Base-by-base conservation (phyloP, 192 early-diverging fungal genomes). In the Diversispora eburnea region DNA sequence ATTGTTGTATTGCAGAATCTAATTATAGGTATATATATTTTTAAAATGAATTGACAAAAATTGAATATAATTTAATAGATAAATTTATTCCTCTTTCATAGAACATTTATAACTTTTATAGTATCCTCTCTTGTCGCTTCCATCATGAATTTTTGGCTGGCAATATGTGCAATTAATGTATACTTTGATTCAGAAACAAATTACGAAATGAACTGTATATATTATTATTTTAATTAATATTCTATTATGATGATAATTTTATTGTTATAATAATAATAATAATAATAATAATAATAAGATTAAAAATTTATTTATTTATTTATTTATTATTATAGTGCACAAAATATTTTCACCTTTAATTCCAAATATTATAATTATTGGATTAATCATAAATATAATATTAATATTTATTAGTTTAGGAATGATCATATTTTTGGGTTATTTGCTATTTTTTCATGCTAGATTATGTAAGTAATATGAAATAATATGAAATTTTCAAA, bases 381-480 rank as follows among this genome's bases (percentile, higher is more conserved):
- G 69, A 13, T 55, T 71, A 19, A 59, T 71, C 42, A 47, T 71
- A 19, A 71, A 71, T 47, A 8, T 71, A 19, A n/a, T 59, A 17
- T 22, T 71, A 45, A 58, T 71, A 71, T 4, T 71, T 42, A 1
- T 71, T 46, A 71, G 56, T 71, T 58, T 45, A 19, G 19, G 15
- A 20, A 42, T 55, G 43, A 13, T 48, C 10, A 19, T 46, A 33
- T 71, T 71, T 55, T 3, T 71, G 10, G 42, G 49, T 15, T 12
- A 71, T 46, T 59, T 71, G 54, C 43, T 52, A 42, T 71, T 71
- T 19, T 71, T 71, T 46, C 69, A 71, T 42, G 17, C 59, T 0
- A 71, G 52, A 20, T n/a, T 71, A 51, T 71, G 69, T 71, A 71
- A 71, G 69, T 46, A 71, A 20, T 25, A 60, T 20, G 22, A 60